A percentile compares a stretch with the other conserved stretches of the same genome.
These are phyloP conservation scores for Cajanus cajan DNA, from an alignment of 306 rosid species.

Conservation along the genomic window DNA sequence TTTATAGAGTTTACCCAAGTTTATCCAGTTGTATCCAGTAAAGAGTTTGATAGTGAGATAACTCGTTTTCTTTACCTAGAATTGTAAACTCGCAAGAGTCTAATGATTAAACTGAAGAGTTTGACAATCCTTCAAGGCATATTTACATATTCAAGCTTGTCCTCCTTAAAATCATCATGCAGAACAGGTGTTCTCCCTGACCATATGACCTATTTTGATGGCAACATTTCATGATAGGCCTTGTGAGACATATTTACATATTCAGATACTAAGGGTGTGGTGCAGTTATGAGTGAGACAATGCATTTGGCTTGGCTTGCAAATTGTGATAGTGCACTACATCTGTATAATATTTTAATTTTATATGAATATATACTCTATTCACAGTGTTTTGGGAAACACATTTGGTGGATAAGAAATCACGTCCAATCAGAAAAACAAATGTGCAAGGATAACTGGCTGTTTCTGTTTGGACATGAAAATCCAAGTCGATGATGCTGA, in stretches of 20 bases:
- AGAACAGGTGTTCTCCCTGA: background rate
- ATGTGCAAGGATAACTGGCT: no score
- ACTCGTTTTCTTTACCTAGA: no score
- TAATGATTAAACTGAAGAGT: no score
- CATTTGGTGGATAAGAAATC: no score
- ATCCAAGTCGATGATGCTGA: no score
- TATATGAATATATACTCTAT: background rate
- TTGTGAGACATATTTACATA: no score
- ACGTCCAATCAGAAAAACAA: no score
- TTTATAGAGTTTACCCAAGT: no score
- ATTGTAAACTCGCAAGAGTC: no score
- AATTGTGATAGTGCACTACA: background rate
- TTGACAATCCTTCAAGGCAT: background rate
- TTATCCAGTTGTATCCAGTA: no score
- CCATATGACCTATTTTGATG: background rate
- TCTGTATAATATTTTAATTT: background rate
- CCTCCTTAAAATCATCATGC: background rate
- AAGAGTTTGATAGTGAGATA: no score
- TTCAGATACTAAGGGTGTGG: background rate
- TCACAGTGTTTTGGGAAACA: background rate
- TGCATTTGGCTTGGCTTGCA: background rate
- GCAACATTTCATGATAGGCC: background rate
- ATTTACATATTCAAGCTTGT: background rate
- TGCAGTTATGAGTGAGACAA: background rate
- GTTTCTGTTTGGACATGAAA: no score